A percentile compares a stretch with the other conserved stretches of the same genome.
These are phyloP conservation scores for Chaetomiaceae sp. DNA, from an alignment of 2,329 filamentous ascomycete species.

Conservation along the genomic window DNA sequence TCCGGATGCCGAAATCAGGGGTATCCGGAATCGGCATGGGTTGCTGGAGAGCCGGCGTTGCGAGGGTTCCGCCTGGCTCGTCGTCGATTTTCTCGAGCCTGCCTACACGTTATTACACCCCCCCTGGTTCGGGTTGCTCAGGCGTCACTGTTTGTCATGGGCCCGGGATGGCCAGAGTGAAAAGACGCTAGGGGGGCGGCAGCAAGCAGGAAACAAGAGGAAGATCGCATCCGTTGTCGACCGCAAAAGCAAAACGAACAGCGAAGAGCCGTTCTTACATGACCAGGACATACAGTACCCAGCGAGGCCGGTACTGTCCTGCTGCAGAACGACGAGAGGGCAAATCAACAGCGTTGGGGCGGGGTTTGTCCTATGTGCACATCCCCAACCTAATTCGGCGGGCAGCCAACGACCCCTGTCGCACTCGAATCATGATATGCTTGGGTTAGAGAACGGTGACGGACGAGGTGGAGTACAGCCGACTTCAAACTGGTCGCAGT, in stretches of 20 bases:
- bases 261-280: too few relatives aligned
- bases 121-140: neutral
- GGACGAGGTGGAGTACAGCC: slow-evolving; percentile 4
- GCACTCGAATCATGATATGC: too few relatives aligned
- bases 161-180: too few relatives aligned
- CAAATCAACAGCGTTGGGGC: neutral
- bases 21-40: slow-evolving; percentile 20
- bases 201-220: neutral
- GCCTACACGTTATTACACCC: slow-evolving; percentile 7
- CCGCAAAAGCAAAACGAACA: neutral
- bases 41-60: slow-evolving; percentile 10
- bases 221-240: neutral
- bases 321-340: slow-evolving; percentile 1
- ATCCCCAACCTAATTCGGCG: slow-evolving; percentile 5
- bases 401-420: slow-evolving; percentile 6
- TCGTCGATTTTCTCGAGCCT: slow-evolving; percentile 1
- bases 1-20: slow-evolving; percentile 22
- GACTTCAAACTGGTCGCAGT: neutral
- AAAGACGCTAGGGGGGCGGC: too few relatives aligned
- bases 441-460: too few relatives aligned
- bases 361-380: slow-evolving; percentile 1
- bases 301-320: slow-evolving; percentile 1
- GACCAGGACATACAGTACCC: slow-evolving; percentile 20
- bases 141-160: slow-evolving; percentile 2
- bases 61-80: slow-evolving; percentile 7